Evolutionary conservation across 2,329 filamentous ascomycete species (phyloP).

Genomic region (Cyphellophora europaea): DNA sequence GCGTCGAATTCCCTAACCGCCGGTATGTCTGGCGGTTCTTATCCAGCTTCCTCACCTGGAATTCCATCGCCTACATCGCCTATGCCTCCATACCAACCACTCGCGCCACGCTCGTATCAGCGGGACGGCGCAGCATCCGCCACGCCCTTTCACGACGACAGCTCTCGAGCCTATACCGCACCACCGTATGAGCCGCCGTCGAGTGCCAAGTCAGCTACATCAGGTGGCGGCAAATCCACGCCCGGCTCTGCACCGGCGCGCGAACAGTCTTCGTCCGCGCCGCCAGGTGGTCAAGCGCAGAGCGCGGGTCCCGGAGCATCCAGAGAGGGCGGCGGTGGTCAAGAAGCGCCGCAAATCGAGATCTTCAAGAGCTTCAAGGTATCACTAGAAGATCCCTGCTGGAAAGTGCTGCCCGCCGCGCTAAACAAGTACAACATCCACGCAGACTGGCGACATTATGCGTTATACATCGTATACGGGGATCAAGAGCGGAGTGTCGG

Average conservation of each 20-base stretch:
- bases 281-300: constrained; percentile 7
- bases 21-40: constrained; percentile 53
- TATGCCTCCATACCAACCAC: constrained; percentile 29
- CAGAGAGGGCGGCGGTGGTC: constrained; percentile 2
- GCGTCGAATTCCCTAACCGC: constrained; percentile 63
- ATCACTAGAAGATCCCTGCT: constrained; percentile 94
- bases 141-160: constrained; percentile 29
- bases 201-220: constrained; percentile 16
- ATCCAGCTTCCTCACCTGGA: constrained; percentile 43
- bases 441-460: constrained; percentile 94
- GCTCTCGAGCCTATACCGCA: constrained; percentile 11
- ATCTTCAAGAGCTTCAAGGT: constrained; percentile 99
- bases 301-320: constrained; percentile 13
- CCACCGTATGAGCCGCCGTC: constrained; percentile 22
- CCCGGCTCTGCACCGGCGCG: constrained; percentile 3
- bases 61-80: constrained; percentile 37
- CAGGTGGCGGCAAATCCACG: constrained; percentile 9
- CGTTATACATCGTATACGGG: constrained; percentile 96
- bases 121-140: constrained; percentile 21
- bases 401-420: constrained; percentile 91
- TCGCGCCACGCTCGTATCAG: constrained; percentile 34
- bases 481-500: constrained; percentile 92
- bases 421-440: constrained; percentile 98
- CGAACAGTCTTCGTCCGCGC: not conserved
- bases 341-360: constrained; percentile 54